phyloP scores from a whole-genome alignment of 345 rosid species.

The Pseudoturritis turrita region DNA sequence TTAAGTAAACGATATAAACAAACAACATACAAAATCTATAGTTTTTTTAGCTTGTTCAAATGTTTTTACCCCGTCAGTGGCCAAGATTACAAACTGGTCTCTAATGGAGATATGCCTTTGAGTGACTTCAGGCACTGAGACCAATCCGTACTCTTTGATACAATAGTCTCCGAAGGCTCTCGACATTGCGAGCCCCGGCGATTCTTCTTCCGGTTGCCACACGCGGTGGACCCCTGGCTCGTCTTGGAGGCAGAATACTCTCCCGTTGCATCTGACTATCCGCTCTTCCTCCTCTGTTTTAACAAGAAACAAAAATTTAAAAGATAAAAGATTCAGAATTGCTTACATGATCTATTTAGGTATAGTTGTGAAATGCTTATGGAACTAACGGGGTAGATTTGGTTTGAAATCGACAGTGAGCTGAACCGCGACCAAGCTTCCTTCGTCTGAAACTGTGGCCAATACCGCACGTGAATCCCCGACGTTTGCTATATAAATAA shows the following conservation, averaged over 20 bases:
- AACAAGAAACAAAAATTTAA: background rate
- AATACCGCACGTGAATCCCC: conserved; percentile 95
- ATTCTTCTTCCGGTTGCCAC: conserved; percentile 77
- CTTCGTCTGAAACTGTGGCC: conserved; percentile 73
- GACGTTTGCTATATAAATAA: conserved; percentile 62
- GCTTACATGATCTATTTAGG: background rate
- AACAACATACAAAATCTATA: background rate
- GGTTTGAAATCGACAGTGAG: conserved; percentile 92
- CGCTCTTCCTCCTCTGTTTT: conserved; percentile 81
- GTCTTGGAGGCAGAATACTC: conserved; percentile 70
- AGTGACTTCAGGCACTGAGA: conserved; percentile 75
- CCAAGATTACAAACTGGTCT: conserved; percentile 80
- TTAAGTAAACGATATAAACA: background rate
- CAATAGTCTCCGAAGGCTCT: conserved; percentile 96
- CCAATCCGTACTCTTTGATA: conserved; percentile 66
- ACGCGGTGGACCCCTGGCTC: conserved; percentile 93
- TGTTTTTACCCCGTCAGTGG: conserved; percentile 79
- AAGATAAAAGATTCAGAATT: background rate
- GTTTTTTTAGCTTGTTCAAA: background rate
- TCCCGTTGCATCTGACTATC: conserved; percentile 59
- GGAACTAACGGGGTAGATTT: conserved; percentile 69
- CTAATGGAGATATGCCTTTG: conserved; percentile 56
- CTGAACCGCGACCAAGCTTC: conserved; percentile 65
- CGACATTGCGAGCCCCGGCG: conserved; percentile 94
- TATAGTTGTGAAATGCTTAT: background rate